phyloP scores from a whole-genome alignment of 495 filamentous ascomycete genomes.

The Chlorociboria aeruginascens region DNA sequence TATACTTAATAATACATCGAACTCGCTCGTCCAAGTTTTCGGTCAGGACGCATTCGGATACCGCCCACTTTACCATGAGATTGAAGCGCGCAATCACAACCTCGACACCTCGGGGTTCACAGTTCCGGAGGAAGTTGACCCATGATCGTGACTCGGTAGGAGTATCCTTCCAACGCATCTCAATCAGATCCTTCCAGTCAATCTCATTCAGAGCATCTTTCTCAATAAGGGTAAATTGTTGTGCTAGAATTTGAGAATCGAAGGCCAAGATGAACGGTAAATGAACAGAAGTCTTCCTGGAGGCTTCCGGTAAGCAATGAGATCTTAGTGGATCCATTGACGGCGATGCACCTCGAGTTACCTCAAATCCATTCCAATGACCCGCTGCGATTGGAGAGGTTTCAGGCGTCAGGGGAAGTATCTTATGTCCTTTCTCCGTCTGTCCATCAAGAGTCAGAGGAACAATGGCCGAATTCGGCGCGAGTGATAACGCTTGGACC shows the following conservation, averaged over 20 bases:
- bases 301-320: slow-evolving; percentile 14
- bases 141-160: slow-evolving; percentile 58
- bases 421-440: slow-evolving; percentile 28
- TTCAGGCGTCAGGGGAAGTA: slow-evolving; percentile 39
- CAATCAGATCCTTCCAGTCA: slow-evolving; percentile 94
- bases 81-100: slow-evolving; percentile 96
- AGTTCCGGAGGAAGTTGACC: slow-evolving; percentile 83
- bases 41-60: slow-evolving; percentile 85
- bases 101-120: slow-evolving; percentile 78
- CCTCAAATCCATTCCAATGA: background rate
- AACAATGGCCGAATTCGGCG: slow-evolving; percentile 28
- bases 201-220: slow-evolving; percentile 93
- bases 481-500: slow-evolving; percentile 35
- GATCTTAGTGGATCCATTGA: slow-evolving; percentile 15
- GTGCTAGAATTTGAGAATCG: slow-evolving; percentile 77
- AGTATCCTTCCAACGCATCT: slow-evolving; percentile 76
- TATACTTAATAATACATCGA: slow-evolving; percentile 75
- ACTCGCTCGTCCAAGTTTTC: slow-evolving; percentile 71
- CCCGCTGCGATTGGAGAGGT: slow-evolving; percentile 29
- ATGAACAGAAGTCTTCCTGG: slow-evolving; percentile 36
- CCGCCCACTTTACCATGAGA: slow-evolving; percentile 92
- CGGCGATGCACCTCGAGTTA: slow-evolving; percentile 11
- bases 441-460: slow-evolving; percentile 21
- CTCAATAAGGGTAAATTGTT: slow-evolving; percentile 92
- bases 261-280: slow-evolving; percentile 88